Evolutionary conservation across 164 flowering plant genomes (phyloP).

Genomic region (Santalum album): DNA sequence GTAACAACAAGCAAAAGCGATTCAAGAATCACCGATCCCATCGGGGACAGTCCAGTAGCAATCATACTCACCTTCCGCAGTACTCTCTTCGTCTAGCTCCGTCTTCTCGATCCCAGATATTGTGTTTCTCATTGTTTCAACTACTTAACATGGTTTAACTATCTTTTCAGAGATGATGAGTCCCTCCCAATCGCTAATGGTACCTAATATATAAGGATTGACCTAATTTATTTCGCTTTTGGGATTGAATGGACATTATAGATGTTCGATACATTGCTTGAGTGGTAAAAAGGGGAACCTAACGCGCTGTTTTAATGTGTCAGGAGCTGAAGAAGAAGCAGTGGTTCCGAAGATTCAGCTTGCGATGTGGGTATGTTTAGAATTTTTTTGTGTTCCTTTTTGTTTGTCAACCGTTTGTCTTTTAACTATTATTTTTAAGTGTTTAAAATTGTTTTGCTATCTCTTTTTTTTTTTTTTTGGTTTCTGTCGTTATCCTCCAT

Average conservation of each 20-base stretch:
- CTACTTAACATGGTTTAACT: background rate
- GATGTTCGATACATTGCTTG: slow-evolving; percentile 9
- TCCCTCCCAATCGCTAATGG: slow-evolving; percentile 50
- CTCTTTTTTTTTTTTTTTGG: too few relatives aligned
- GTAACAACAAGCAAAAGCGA: slow-evolving; percentile 43
- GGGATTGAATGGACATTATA: background rate
- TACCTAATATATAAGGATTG: slow-evolving; percentile 1
- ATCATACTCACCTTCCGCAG: slow-evolving; percentile 18
- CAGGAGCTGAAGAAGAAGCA: slow-evolving; percentile 37
- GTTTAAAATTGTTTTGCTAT: background rate
- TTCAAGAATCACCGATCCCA: slow-evolving; percentile 37
- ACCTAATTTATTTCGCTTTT: background rate
- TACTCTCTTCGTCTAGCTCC: slow-evolving; percentile 5
- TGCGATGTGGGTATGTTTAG: slow-evolving; percentile 91
- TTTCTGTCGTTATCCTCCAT: too few relatives aligned
- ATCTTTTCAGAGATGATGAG: slow-evolving; percentile 35
- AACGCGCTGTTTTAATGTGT: slow-evolving; percentile 15
- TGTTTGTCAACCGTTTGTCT: background rate
- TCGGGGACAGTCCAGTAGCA: slow-evolving; percentile 38
- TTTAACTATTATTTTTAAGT: too few relatives aligned
- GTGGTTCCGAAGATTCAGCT: slow-evolving; percentile 56
- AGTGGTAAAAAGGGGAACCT: background rate
- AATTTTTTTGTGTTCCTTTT: background rate
- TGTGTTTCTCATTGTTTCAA: background rate
- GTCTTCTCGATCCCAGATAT: background rate